Evolutionary conservation across 306 rosid genomes (phyloP), one percentile per base, ranked within the genome.

Genomic region (Malus asiatica): DNA sequence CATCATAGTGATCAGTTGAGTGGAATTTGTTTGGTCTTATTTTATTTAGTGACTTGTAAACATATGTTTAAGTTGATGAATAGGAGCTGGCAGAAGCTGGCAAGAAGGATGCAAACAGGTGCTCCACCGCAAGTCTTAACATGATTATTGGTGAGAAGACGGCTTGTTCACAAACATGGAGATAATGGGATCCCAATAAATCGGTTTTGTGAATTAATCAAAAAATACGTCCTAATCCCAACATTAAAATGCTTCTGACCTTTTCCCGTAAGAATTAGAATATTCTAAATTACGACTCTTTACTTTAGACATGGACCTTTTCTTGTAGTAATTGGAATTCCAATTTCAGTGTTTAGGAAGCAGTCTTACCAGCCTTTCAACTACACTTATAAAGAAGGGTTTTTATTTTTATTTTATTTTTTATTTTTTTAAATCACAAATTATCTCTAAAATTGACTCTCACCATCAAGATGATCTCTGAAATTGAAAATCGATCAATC

Each of bases 51-150:
- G 29, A 73, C 44, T 42, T 40, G 45, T 51, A 74, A 35, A 60
- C 46, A 74, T 61, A 14, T 61, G 44, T 19, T 30, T 74, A 46
- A 4, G 16, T 62, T 61, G 60, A 73, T 61, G 67, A 10, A 15
- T 45, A 11, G 77, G 45, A 27, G 69, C 77, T 73, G 77, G 77
- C 70, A 60, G 60, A 46, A 73, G 69, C 77, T 73, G 77, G 69
- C 69, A 44, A 6, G 77, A 60, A 74, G 60, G 77, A 61, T 61
- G 69, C 4, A 40, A 8, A 15, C 60, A 74, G 44, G 77, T 42
- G 68, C 77, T 42, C 42, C 69, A 60, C 69, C 30, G 19, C 69
- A 14, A 46, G 53, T 46, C 19, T 46, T 14, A 15, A 8, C 59
- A 61, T 73, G 57, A 59, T 59, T 58, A 16, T 59, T 57, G 52